A percentile compares a stretch with the other conserved stretches of the same genome.
Conservation (phyloP, 371 early-diverging fungal genomes). For the Mycotypha africana region DNA sequence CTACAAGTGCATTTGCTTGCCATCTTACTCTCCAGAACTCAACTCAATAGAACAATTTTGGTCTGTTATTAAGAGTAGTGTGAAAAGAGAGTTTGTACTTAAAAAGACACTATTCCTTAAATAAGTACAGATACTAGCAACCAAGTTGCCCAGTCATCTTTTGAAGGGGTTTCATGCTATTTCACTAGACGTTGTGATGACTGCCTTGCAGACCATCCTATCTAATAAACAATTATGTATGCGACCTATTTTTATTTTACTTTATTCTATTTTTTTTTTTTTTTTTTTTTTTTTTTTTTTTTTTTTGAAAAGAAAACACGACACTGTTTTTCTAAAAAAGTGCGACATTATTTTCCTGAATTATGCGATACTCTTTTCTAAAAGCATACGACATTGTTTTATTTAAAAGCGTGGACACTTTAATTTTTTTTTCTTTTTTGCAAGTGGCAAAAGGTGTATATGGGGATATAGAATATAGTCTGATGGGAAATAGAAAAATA, state of each 20-base stretch:
- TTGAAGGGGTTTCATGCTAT: background rate
- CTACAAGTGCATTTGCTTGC: conserved; percentile 10
- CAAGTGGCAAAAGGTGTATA: no score
- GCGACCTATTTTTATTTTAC: no score
- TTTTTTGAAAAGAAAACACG: background rate
- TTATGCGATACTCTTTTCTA: background rate
- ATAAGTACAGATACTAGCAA: background rate
- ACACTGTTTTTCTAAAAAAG: background rate
- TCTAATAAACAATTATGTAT: background rate
- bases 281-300: background rate
- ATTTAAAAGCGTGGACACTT: background rate
- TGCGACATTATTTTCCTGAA: no score
- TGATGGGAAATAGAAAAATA: background rate
- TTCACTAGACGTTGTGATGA: background rate
- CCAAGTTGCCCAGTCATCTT: background rate
- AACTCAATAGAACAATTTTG: conserved; percentile 14
- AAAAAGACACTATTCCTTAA: background rate
- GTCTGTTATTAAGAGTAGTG: conserved; percentile 3
- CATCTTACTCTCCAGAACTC: conserved; percentile 15
- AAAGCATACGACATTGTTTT: background rate
- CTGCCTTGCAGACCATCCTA: background rate
- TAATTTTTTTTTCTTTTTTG: background rate
- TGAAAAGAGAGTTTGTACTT: background rate
- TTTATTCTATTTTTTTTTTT: background rate
- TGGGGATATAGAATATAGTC: background rate